Base-by-base conservation (phyloP, 2,329 filamentous ascomycete genomes). In the Davidsoniella eucalypti region DNA sequence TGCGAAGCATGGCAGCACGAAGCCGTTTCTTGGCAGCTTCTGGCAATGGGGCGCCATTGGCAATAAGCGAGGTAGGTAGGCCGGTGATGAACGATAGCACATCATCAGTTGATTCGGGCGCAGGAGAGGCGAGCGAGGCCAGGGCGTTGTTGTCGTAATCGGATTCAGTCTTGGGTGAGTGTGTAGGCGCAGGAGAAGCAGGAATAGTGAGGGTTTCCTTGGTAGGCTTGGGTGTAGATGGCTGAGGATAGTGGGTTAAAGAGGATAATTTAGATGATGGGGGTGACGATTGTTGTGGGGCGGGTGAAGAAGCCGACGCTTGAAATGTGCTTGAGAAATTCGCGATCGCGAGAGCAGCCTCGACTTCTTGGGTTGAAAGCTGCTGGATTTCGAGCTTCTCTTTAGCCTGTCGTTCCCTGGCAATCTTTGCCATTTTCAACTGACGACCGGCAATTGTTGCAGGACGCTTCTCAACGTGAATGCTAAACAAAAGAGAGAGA, bases 41-140 rank as follows among this genome's bases (percentile, higher is more conserved):
- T 14, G 61, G 62, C 17, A 77, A 60, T n/a, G 62, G 57, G 17
- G 65, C 62, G 21, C 55, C 52, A 33, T 17, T 54, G 12, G 64
- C 61, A 26, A 76, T 61, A 49, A 67, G 69, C 39, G 65, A 58
- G 1, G 69, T 62, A 56, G 68, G 68, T 46, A 64, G 65, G 40
- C 65, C 67, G n/a, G 71, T 67, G 59, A 76, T 73, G 49, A 75
- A 56, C 7, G 68, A 60, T 21, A 76, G 56, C n/a, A 71, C 58
- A 25, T 57, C 59, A 2, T 67, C 63, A 25, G 44, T 17, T 38
- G 38, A 14, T 41, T 21, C 25, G 16, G 37, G 29, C 9, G 29
- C 29, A 33, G 29, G 29, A 33, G 44, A 39, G 12, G 21, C 18
- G 26, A 39, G 44, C 6, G 17, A 47, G 10, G 33, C n/a, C 8